phyloP scores from a whole-genome alignment of 2,329 filamentous ascomycete genomes.

The Erysiphe pulchra region DNA sequence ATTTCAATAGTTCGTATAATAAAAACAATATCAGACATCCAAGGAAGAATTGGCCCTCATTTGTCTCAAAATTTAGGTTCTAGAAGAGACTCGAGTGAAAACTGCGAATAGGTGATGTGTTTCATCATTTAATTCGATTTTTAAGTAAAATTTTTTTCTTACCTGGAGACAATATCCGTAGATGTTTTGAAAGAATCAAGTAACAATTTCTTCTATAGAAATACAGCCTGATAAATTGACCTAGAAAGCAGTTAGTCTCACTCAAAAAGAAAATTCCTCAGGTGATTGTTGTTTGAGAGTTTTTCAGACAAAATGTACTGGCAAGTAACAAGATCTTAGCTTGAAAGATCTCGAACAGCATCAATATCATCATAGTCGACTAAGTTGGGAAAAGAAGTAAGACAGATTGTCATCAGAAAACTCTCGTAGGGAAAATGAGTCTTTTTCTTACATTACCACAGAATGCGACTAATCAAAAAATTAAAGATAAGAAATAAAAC shows the following conservation, averaged over 20 bases:
- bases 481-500: too few relatives aligned
- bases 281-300: too few relatives aligned
- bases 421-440: background rate
- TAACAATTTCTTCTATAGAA: too few relatives aligned
- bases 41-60: slow-evolving; percentile 48
- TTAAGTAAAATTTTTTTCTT: too few relatives aligned
- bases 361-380: slow-evolving; percentile 65
- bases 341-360: slow-evolving; percentile 33
- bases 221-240: too few relatives aligned
- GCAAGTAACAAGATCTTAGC: slow-evolving; percentile 68
- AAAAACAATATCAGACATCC: slow-evolving; percentile 38
- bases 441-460: too few relatives aligned
- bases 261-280: too few relatives aligned
- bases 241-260: too few relatives aligned
- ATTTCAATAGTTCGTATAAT: too few relatives aligned
- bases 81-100: slow-evolving; percentile 50
- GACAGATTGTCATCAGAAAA: slow-evolving; percentile 31
- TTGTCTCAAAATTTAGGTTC: slow-evolving; percentile 36
- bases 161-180: too few relatives aligned
- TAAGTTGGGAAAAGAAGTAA: slow-evolving; percentile 70
- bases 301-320: slow-evolving; percentile 64
- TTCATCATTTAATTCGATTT: slow-evolving; percentile 51
- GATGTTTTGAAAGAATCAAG: too few relatives aligned
- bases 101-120: slow-evolving; percentile 62
- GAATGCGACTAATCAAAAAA: too few relatives aligned